Percentiles rank a stretch among this genome's conserved stretches.
Conservation (phyloP, 2,329 filamentous ascomycete species). For the Camptophora hylomeconis region DNA sequence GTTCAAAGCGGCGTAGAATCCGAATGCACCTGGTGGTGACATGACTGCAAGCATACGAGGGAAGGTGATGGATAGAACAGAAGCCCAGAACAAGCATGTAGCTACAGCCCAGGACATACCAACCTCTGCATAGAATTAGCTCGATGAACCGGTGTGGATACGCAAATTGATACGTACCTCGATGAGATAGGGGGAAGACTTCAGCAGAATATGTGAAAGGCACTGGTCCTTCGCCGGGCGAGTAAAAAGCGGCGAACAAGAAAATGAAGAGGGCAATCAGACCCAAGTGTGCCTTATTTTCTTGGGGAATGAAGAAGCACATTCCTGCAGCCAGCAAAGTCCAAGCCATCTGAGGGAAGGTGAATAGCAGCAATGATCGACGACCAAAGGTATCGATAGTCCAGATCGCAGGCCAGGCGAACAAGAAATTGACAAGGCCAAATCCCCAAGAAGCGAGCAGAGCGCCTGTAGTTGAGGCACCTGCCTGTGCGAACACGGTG, state of each 20-base stretch:
- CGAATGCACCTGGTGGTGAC: conserved; percentile 37
- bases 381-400: conserved; percentile 58
- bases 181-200: conserved; percentile 34
- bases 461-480: conserved; percentile 12
- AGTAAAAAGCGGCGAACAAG: conserved; percentile 53
- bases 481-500: conserved; percentile 9
- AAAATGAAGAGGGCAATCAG: conserved; percentile 50
- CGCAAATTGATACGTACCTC: conserved; percentile 18
- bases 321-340: conserved; percentile 52
- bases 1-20: conserved; percentile 46
- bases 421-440: conserved; percentile 16
- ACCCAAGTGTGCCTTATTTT: conserved; percentile 34
- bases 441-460: conserved; percentile 16
- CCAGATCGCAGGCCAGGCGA: conserved; percentile 22
- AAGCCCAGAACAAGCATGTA: conserved; percentile 35
- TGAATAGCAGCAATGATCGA: conserved; percentile 48
- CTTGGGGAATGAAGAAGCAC: conserved; percentile 38
- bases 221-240: conserved; percentile 47
- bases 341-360: conserved; percentile 56
- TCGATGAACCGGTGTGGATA: conserved; percentile 21
- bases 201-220: conserved; percentile 29
- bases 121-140: conserved; percentile 26
- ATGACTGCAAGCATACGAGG: conserved; percentile 12
- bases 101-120: conserved; percentile 32
- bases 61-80: conserved; percentile 33